Evolutionary conservation across 2,329 filamentous ascomycete genomes (phyloP).

Genomic region (Pyrenophora graminea): DNA sequence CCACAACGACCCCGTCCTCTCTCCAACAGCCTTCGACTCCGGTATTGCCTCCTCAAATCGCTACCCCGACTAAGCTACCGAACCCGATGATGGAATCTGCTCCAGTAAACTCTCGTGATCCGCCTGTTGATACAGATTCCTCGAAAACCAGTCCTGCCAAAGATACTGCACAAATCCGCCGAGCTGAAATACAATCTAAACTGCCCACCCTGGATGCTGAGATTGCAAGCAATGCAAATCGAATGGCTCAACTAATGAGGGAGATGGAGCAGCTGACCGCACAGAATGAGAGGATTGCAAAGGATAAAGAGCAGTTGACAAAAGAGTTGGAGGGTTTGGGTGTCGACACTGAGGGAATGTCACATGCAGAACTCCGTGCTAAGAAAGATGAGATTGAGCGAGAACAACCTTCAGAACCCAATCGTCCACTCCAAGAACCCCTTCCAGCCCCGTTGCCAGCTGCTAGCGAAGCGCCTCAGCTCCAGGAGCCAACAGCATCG

Average conservation of each 20-base stretch:
- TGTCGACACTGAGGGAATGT: slow-evolving; percentile 53
- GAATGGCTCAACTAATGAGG: slow-evolving; percentile 47
- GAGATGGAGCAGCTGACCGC: slow-evolving; percentile 52
- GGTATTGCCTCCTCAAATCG: slow-evolving; percentile 3
- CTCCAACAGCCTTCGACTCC: slow-evolving; percentile 3
- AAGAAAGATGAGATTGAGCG: slow-evolving; percentile 47
- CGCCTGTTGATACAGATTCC: neutral
- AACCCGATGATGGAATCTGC: neutral
- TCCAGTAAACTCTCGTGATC: neutral
- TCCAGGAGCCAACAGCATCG: neutral
- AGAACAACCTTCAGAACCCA: slow-evolving; percentile 22
- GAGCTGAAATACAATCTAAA: slow-evolving; percentile 55
- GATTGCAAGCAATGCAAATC: slow-evolving; percentile 47
- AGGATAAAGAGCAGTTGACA: slow-evolving; percentile 50
- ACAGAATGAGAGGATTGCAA: slow-evolving; percentile 47
- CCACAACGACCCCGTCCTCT: neutral
- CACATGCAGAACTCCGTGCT: slow-evolving; percentile 51
- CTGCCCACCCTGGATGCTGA: slow-evolving; percentile 54
- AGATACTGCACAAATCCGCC: slow-evolving; percentile 40
- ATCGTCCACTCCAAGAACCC: neutral
- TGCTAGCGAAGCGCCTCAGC: neutral
- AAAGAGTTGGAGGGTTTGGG: slow-evolving; percentile 56
- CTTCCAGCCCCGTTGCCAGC: neutral
- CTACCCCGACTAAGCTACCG: neutral
- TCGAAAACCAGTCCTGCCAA: slow-evolving; percentile 1